These are phyloP conservation scores for Lentinula sp. DNA, from an alignment of 768 basidiomycete species.

Conservation along the genomic window DNA sequence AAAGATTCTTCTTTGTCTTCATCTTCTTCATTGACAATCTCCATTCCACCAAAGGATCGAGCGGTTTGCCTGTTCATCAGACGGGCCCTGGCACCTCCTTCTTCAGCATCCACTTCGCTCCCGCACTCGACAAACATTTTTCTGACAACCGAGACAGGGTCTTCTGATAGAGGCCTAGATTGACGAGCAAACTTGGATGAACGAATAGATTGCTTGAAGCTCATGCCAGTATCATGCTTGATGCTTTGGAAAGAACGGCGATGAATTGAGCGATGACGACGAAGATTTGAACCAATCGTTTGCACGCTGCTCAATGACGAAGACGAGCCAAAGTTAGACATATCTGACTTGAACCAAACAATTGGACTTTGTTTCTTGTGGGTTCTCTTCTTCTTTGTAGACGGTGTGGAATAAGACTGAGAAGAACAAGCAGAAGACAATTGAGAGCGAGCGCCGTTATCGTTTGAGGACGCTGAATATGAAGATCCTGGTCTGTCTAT, in stretches of 20 bases:
- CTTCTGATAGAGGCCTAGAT: not conserved
- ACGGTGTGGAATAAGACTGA: not conserved
- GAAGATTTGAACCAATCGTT: not conserved
- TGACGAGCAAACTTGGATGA: not conserved
- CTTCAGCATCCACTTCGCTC: not conserved
- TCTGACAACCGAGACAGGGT: constrained; percentile 2
- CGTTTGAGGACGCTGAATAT: not conserved
- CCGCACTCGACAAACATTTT: constrained; percentile 2
- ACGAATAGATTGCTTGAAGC: not conserved
- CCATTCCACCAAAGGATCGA: constrained; percentile 5
- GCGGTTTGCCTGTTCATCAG: constrained; percentile 3
- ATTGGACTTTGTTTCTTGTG: constrained; percentile 5
- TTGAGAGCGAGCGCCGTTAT: not conserved
- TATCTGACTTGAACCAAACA: not conserved
- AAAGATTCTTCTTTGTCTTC: not conserved
- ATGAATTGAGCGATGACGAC: not conserved
- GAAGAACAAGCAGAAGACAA: not conserved
- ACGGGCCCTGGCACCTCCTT: not conserved
- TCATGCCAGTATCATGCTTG: not conserved
- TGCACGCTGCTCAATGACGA: not conserved
- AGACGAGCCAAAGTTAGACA: not conserved
- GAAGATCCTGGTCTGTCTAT: not conserved
- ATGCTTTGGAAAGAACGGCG: not conserved
- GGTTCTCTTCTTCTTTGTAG: not conserved
- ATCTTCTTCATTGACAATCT: constrained; percentile 7